Evolutionary conservation across 2,329 filamentous ascomycete genomes (phyloP).

Genomic region (Cladorrhinum sp.): DNA sequence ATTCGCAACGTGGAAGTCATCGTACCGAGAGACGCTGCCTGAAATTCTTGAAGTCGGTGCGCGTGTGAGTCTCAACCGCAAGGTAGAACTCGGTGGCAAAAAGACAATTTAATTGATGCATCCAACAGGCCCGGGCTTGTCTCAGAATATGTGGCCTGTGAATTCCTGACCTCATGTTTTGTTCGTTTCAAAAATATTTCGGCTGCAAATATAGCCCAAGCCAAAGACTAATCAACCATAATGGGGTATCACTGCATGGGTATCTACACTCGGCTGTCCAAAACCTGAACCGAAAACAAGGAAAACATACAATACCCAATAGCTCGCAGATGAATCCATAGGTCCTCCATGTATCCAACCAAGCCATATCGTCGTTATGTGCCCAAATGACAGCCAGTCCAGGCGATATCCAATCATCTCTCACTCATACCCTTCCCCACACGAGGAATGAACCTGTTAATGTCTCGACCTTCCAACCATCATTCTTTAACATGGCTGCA

Average conservation of each 20-base stretch:
- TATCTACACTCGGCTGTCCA: not conserved
- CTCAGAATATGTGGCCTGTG: not conserved
- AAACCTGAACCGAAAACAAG: not conserved
- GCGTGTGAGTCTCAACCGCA: no score
- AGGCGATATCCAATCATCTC: not conserved
- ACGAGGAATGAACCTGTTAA: slow-evolving; percentile 69
- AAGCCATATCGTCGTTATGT: not conserved
- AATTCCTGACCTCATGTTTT: not conserved
- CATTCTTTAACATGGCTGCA: slow-evolving; percentile 67
- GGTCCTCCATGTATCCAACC: not conserved
- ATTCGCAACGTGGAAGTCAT: no score
- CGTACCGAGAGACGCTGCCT: no score
- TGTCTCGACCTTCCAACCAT: slow-evolving; percentile 80
- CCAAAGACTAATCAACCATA: not conserved
- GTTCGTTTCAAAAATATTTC: not conserved
- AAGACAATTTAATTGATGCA: not conserved
- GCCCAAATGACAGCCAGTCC: not conserved
- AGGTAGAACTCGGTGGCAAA: not conserved
- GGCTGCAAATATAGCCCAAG: not conserved
- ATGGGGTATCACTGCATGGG: not conserved
- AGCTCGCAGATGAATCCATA: not conserved
- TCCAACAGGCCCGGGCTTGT: not conserved
- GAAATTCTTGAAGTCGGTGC: no score
- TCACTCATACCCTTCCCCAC: slow-evolving; percentile 46
- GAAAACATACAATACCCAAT: not conserved